Percentiles rank a stretch among this genome's conserved stretches.
Evolutionary conservation across 176 grass and related monocot species (phyloP).

Genomic region (Cymbopogon citratus): DNA sequence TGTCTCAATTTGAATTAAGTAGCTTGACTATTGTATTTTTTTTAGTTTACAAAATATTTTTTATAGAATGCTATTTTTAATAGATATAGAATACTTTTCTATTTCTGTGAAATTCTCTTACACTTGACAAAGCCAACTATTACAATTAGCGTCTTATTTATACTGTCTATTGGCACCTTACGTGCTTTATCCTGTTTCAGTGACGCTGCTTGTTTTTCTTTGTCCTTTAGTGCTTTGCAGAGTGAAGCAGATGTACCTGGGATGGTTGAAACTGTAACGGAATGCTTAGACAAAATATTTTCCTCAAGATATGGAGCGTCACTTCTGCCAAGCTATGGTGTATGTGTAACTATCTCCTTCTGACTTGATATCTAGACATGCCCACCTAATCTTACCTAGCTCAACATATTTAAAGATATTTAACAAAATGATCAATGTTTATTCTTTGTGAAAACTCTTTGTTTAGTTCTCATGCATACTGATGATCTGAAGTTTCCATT

Average conservation of each 20-base stretch:
- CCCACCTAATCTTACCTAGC: not conserved
- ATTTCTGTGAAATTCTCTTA: not conserved
- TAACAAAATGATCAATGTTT: not conserved
- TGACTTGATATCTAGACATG: not conserved
- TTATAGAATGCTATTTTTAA: not conserved
- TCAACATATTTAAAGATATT: not conserved
- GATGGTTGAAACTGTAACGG: constrained; percentile 49
- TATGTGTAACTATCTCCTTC: constrained; percentile 17
- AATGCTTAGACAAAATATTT: constrained; percentile 89
- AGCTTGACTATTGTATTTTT: not conserved
- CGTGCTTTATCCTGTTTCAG: not conserved
- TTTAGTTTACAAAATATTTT: not conserved
- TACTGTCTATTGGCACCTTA: not conserved
- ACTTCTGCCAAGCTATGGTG: constrained; percentile 57
- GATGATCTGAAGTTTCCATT: not conserved
- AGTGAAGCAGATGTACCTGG: constrained; percentile 47
- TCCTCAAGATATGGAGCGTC: constrained; percentile 70
- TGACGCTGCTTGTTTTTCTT: constrained; percentile 11
- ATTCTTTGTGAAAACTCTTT: not conserved
- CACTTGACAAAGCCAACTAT: not conserved
- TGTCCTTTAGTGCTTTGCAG: constrained; percentile 52
- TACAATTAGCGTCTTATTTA: not conserved
- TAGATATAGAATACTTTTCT: not conserved
- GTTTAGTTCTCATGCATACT: not conserved
- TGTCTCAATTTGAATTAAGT: not conserved